Conservation (phyloP, 768 basidiomycete genomes). For the Clathrus columnatus region DNA sequence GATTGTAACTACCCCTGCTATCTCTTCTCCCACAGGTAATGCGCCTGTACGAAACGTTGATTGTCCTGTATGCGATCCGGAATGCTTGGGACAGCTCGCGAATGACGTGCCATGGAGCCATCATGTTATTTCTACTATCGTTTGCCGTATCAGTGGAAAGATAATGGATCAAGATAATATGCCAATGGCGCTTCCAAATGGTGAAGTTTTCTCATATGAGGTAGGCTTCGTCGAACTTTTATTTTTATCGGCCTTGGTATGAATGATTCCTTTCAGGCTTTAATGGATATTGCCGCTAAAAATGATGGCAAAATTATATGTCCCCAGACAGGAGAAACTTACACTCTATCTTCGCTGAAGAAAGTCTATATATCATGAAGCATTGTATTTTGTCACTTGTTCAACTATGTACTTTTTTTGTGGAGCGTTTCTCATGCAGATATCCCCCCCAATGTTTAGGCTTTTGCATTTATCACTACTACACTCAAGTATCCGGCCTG, state of each 20-base stretch:
- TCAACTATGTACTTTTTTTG: constrained; percentile 5
- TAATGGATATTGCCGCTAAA: constrained; percentile 80
- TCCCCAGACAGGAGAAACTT: constrained; percentile 61
- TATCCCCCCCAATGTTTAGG: too few species aligned
- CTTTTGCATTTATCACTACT: too few species aligned
- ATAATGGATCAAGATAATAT: constrained; percentile 94
- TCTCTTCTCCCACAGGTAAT: constrained; percentile 22
- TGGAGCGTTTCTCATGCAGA: too few species aligned
- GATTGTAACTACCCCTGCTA: not conserved
- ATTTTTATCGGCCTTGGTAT: not conserved
- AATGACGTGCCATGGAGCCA: constrained; percentile 86
- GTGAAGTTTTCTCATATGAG: constrained; percentile 89
- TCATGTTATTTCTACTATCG: constrained; percentile 92
- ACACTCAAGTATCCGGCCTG: too few species aligned
- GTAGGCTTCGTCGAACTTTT: constrained; percentile 35
- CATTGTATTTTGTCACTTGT: too few species aligned
- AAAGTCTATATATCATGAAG: constrained; percentile 84
- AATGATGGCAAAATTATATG: constrained; percentile 77
- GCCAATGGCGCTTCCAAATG: constrained; percentile 87
- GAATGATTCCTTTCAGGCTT: constrained; percentile 41
- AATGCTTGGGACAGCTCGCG: constrained; percentile 66
- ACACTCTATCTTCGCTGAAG: constrained; percentile 55
- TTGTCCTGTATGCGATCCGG: constrained; percentile 83
- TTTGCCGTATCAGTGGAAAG: constrained; percentile 82
- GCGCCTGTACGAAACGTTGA: constrained; percentile 57